Evolutionary conservation across 2,329 filamentous ascomycete species (phyloP).

Genomic region (Cylindrodendrum hubeiense): DNA sequence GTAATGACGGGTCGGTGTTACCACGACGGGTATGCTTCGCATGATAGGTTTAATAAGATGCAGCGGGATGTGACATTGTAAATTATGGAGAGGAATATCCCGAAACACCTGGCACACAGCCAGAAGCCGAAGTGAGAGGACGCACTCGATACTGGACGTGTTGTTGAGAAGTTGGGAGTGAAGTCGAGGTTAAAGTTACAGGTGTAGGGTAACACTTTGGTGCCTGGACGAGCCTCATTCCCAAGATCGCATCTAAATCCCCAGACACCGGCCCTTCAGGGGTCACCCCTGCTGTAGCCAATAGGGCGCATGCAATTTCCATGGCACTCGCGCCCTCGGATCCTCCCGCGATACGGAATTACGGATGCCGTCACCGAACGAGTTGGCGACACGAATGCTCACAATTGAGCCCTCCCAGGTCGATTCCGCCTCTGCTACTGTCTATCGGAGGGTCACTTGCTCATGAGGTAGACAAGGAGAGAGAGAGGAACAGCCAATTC

Average conservation of each 20-base stretch:
- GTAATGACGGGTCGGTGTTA: no score
- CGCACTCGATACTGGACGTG: no score
- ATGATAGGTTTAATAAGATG: no score
- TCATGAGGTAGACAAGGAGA: background rate
- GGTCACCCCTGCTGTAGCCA: constrained; percentile 7
- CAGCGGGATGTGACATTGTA: no score
- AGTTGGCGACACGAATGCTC: background rate
- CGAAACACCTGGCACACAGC: no score
- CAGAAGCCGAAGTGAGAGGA: no score
- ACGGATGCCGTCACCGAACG: background rate
- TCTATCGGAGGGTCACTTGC: background rate
- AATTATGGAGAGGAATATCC: no score
- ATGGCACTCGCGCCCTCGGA: constrained; percentile 6
- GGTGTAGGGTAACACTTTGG: background rate
- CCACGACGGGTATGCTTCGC: no score
- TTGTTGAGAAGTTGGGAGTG: background rate
- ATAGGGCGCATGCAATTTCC: constrained; percentile 15
- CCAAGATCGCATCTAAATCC: background rate
- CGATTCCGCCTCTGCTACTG: no score
- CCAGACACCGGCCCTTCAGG: background rate
- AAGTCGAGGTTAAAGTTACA: background rate
- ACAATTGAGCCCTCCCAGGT: background rate
- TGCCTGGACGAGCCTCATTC: background rate
- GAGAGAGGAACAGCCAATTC: background rate
- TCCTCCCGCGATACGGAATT: background rate